Evolutionary conservation across 495 filamentous ascomycete species (phyloP).

Genomic region (Xylaria longipes): DNA sequence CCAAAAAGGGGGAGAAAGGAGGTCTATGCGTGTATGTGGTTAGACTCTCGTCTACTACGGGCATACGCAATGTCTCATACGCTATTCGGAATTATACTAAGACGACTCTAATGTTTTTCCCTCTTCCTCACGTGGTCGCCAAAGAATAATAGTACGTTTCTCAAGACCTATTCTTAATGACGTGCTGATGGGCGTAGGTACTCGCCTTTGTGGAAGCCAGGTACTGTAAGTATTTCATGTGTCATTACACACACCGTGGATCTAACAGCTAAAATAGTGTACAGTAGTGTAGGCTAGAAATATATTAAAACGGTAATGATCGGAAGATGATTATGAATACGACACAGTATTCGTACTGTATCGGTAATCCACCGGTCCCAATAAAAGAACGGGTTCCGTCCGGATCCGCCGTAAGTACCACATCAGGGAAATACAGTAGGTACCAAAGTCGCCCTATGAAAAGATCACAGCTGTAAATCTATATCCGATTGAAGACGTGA

Average conservation of each 20-base stretch:
- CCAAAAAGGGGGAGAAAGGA: not conserved
- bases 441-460: not conserved
- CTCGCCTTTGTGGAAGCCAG: not conserved
- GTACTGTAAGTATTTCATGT: not conserved
- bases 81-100: not conserved
- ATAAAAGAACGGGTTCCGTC: not conserved
- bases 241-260: not conserved
- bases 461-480: not conserved
- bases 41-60: not conserved
- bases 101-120: not conserved
- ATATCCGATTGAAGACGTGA: not conserved
- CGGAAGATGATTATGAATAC: not conserved
- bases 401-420: not conserved
- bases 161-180: not conserved
- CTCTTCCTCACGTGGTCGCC: not conserved
- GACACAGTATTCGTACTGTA: slow-evolving; percentile 8
- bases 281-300: not conserved
- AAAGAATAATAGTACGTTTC: not conserved
- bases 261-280: not conserved
- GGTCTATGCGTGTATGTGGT: slow-evolving; percentile 2
- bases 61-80: not conserved
- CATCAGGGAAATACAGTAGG: not conserved
- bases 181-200: not conserved
- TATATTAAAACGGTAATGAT: not conserved
- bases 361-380: not conserved